Evolutionary conservation across 495 filamentous ascomycete species (phyloP), one percentile per base, ranked within the genome.

Genomic region (Xylaria venustula): DNA sequence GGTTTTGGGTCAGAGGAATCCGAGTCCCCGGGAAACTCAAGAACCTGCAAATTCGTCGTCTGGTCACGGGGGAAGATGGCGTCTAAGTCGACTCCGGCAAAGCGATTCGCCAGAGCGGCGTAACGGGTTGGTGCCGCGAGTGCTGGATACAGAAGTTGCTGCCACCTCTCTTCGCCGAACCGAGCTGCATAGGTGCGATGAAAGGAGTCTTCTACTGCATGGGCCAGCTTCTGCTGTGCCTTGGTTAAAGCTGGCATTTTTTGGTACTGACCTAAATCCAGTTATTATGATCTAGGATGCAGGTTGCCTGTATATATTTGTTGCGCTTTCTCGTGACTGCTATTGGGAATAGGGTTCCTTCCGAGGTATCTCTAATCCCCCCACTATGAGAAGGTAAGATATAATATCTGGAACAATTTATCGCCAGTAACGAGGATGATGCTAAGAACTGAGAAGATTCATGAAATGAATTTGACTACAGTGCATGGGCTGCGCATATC

Each of bases 211-310:
- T 62, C 60, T 17, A 52, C 52, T 0, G 51, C 60, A 26, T 62
- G 52, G 5, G 52, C 52, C 36, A 40, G 25, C 34, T 62, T 62
- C 45, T 57, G 56, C 20, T 62, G 52, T 6, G 60, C 60, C 6
- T 62, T 62, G 19, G 60, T 62, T 15, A 62, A 37, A 14, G 60
- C 42, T n/a, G 60, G 51, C 60, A 62, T 62, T 17, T 46, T 54
- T 19, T 8, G 14, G 7, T 36, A 17, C 32, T 6, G 19, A n/a
- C 8, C 9, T 17, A 12, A 19, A 26, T 7, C 7, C 20, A 34
- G 30, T n/a, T n/a, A n/a, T n/a, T n/a, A n/a, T n/a, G n/a, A n/a
- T n/a, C n/a, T n/a, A n/a, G n/a, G n/a, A n/a, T n/a, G n/a, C n/a
- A n/a, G n/a, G n/a, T n/a, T n/a, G n/a, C n/a, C n/a, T n/a, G n/a